phyloP scores from a whole-genome alignment of 1,139 yeast genomes.

The Geotrichum macrosporum region DNA sequence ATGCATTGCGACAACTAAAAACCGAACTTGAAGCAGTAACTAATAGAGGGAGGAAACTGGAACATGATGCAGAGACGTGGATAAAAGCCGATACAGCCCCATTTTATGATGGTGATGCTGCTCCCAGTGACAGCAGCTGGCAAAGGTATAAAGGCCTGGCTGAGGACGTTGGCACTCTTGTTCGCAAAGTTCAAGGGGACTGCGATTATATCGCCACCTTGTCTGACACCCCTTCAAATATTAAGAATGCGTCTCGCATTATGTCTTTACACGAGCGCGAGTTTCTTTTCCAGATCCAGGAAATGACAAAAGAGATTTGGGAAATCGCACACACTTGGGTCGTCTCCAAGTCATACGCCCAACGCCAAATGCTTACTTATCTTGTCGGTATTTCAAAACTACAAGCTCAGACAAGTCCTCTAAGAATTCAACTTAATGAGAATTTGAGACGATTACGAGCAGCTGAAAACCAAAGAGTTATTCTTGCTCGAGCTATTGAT shows the following conservation, averaged over 20 bases:
- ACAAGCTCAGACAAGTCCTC: constrained; percentile 33
- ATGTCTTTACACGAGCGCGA: constrained; percentile 30
- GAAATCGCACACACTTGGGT: constrained; percentile 24
- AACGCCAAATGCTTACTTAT: constrained; percentile 24
- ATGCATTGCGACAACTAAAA: constrained; percentile 22
- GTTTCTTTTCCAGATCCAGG: constrained; percentile 29
- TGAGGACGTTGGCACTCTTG: constrained; percentile 33
- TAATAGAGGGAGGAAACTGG: constrained; percentile 25
- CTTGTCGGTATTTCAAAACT: constrained; percentile 32
- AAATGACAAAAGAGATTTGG: constrained; percentile 28
- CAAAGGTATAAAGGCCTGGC: constrained; percentile 24
- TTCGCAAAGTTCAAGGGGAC: constrained; percentile 31
- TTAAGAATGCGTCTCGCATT: constrained; percentile 25
- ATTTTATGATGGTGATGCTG: constrained; percentile 9
- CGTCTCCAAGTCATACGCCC: constrained; percentile 24
- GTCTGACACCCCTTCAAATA: constrained; percentile 27
- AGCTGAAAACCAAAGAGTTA: constrained; percentile 44
- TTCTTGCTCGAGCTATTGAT: constrained; percentile 56
- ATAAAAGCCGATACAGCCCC: constrained; percentile 20
- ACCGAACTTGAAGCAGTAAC: constrained; percentile 26
- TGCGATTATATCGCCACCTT: constrained; percentile 31
- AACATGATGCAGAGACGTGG: constrained; percentile 24
- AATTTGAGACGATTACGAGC: constrained; percentile 37
- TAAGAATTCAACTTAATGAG: constrained; percentile 33
- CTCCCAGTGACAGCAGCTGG: constrained; percentile 12